These are phyloP conservation scores for Erucastrum elatum DNA, from an alignment of 345 rosid species.

Conservation along the genomic window DNA sequence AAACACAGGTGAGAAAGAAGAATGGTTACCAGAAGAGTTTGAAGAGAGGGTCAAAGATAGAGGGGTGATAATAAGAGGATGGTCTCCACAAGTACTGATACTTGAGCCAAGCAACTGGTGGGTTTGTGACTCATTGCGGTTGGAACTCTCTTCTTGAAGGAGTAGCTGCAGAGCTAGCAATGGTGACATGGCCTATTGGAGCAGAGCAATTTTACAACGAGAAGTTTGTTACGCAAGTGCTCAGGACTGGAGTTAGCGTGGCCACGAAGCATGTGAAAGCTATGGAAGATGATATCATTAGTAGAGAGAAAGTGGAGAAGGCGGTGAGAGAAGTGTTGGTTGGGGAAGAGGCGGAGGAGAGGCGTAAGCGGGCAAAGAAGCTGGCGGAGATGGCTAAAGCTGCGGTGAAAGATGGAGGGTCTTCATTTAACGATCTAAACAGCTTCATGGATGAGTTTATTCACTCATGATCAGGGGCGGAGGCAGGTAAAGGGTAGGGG, in stretches of 20 bases:
- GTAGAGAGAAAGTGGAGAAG: conserved; percentile 36
- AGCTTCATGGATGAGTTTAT: conserved; percentile 44
- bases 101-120: conserved; percentile 49
- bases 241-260: conserved; percentile 43
- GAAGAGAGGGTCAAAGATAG: conserved; percentile 40
- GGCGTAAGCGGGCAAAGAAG: conserved; percentile 29
- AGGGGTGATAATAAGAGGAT: conserved; percentile 44
- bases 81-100: conserved; percentile 55
- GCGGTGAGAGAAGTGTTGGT: conserved; percentile 35
- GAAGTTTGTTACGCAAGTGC: conserved; percentile 43
- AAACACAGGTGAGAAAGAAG: conserved; percentile 27
- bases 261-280: conserved; percentile 32
- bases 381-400: conserved; percentile 41
- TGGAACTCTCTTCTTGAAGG: conserved; percentile 56
- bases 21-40: conserved; percentile 44
- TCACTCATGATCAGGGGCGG: conserved; percentile 10
- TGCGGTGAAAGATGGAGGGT: conserved; percentile 51
- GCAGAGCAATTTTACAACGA: conserved; percentile 57
- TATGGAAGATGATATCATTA: conserved; percentile 19
- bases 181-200: conserved; percentile 52
- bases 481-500: no score
- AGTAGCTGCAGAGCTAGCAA: conserved; percentile 44
- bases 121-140: conserved; percentile 58
- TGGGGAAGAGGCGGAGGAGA: conserved; percentile 49
- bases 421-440: conserved; percentile 43